Evolutionary conservation across 2,329 filamentous ascomycete species (phyloP), one percentile per base, ranked within the genome.

Genomic region (Fusarium longipes): DNA sequence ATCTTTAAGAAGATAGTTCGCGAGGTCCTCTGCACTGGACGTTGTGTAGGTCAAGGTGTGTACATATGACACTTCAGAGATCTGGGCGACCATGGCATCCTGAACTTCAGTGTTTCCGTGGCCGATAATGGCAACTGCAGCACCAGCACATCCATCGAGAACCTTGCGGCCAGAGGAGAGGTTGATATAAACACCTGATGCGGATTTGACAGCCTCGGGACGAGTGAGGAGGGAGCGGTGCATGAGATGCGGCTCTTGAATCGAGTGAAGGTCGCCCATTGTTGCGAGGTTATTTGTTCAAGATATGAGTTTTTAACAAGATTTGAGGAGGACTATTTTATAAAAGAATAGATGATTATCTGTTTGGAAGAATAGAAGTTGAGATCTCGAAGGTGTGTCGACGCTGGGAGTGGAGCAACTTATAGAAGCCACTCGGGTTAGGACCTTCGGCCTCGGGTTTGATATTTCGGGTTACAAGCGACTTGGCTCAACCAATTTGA

Each of bases 141-240:
- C 90, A 20, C 92, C 92, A 27, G 89, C 86, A 20, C 89, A 91
- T 2, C 87, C 89, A 75, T 96, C 92, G 15, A 93, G 84, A 40
- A 96, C 70, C 1, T 43, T 57, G 15, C 63, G 65, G 17, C 73
- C 81, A 30, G 77, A 73, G 10, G 74, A 62, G 6, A 80, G 75
- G 2, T 70, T 70, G 5, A 82, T 70, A 24, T 79, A 76, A 8
- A 77, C 70, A 0, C 81, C 81, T 0, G 74, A 71, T 2, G 82
- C 86, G 0, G 79, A 81, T 11, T 81, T 73, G 6, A 85, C 84
- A 47, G 63, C 52, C 8, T 68, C 65, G 0, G 78, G 78, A 0
- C 65, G 56, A 1, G 68, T 42, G 18, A 71, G 45, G 8, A 80
- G 71, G 3, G 77, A 78, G n/a, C 77, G 76, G 54, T 80, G 76